Evolutionary conservation across 2,329 filamentous ascomycete genomes (phyloP).

Genomic region (Aspergillus sp.): DNA sequence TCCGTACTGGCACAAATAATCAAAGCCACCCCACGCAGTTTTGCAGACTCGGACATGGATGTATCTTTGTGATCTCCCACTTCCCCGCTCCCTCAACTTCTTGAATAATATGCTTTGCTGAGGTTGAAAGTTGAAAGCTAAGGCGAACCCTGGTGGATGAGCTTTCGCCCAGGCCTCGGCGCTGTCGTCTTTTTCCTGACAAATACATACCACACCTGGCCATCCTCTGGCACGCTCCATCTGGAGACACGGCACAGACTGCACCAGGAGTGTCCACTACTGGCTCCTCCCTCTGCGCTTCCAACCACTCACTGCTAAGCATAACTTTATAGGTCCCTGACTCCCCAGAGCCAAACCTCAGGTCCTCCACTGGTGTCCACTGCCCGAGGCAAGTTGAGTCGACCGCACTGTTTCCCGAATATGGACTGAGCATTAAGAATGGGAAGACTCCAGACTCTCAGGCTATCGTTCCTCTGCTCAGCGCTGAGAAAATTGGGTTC

Average conservation of each 20-base stretch:
- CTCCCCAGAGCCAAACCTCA: conserved; percentile 1
- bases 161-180: conserved; percentile 37
- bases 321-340: conserved; percentile 8
- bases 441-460: background rate
- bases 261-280: conserved; percentile 14
- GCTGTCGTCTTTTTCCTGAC: conserved; percentile 23
- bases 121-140: conserved; percentile 11
- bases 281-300: conserved; percentile 12
- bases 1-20: background rate
- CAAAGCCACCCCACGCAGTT: conserved; percentile 27
- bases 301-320: conserved; percentile 4
- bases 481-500: background rate
- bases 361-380: conserved; percentile 1
- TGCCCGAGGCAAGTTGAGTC: background rate
- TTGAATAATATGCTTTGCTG: conserved; percentile 18
- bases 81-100: conserved; percentile 38
- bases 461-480: background rate
- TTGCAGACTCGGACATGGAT: conserved; percentile 39
- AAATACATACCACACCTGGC: conserved; percentile 16
- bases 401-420: conserved; percentile 18
- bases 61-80: conserved; percentile 35
- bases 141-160: conserved; percentile 38
- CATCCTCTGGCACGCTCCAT: conserved; percentile 27
- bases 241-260: conserved; percentile 28
- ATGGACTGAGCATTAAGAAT: conserved; percentile 10